Percentiles rank a stretch among this genome's conserved stretches.
phyloP scores from a whole-genome alignment of 192 early-diverging fungal genomes.

The Backusella westeae region DNA sequence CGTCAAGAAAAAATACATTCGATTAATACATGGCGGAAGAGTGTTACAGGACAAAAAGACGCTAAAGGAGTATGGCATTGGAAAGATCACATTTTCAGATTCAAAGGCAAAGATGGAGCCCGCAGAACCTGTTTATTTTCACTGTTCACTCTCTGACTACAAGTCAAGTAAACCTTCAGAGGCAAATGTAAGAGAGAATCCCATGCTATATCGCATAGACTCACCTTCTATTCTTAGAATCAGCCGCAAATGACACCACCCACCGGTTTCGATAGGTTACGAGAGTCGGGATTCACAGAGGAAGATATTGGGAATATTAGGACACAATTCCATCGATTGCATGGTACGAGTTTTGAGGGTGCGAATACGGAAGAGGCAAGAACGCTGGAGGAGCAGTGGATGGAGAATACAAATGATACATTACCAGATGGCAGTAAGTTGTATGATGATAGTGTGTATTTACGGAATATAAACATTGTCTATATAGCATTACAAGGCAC shows the following conservation, averaged over 20 bases:
- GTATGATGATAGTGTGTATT: not conserved
- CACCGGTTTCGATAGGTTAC: constrained; percentile 55
- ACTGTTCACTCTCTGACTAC: constrained; percentile 51
- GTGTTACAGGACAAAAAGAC: constrained; percentile 38
- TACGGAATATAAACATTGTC: not conserved
- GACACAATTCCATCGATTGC: constrained; percentile 51
- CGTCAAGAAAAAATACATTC: constrained; percentile 43
- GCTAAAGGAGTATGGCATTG: constrained; percentile 33
- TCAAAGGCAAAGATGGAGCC: constrained; percentile 28
- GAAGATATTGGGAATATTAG: constrained; percentile 54
- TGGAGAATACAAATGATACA: constrained; percentile 51
- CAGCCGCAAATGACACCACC: constrained; percentile 42
- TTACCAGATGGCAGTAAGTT: constrained; percentile 56
- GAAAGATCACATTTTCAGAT: constrained; percentile 11
- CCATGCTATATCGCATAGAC: not conserved
- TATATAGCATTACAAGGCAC: constrained; percentile 39
- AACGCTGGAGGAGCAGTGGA: constrained; percentile 55
- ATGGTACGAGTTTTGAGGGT: constrained; percentile 35
- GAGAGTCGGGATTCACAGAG: constrained; percentile 57
- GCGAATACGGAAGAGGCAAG: constrained; percentile 35
- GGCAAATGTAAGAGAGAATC: not conserved
- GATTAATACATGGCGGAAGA: constrained; percentile 50
- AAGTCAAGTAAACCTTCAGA: constrained; percentile 20
- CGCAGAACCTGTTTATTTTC: constrained; percentile 45
- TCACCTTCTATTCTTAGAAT: constrained; percentile 17